Evolutionary conservation across 257 asterid species (phyloP), one percentile per base, ranked within the genome.

Genomic region (Nicotiana obtusifolia): DNA sequence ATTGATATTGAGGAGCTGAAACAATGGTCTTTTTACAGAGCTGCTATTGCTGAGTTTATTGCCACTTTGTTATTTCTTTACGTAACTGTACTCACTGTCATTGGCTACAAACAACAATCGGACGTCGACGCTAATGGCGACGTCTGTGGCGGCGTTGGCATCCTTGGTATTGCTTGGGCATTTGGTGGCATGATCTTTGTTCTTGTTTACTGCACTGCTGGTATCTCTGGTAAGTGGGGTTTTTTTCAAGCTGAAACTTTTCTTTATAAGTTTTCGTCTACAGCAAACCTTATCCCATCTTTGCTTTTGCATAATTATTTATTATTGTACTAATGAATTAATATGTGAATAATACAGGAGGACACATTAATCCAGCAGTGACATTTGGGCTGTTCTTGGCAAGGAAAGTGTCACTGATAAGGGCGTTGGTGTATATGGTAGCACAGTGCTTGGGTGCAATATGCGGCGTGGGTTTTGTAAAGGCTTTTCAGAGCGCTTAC

Each of bases 371-470:
- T 80, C 90, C 90, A 62, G 90, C 92, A 7, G 92, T 89, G 86
- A 89, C 92, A 3, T 86, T 89, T 35, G 92, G 91, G 60, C 57
- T 90, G 49, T 86, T 90, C 77, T 52, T 88, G 68, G 93, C 89
- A 3, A 81, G 91, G 4, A 88, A 87, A 28, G 91, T 90, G 69
- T 87, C 93, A 7, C 31, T 90, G 76, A 68, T 88, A 17, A 79
- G 93, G 35, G 88, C 91, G 1, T 30, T 90, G 8, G 5, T 87
- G 81, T 90, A 90, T 86, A 88, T 88, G 71, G 88, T 81, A 67
- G 91, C 91, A 0, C 93, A 90, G 60, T 84, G 91, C 30, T 78
- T 89, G 11, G 92, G 92, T 8, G 92, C 92, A 19, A 85, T 89
- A 4, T 89, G 91, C 33, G 92, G 92, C 3, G 83, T 82, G 6